Evolutionary conservation across 331 rosid genomes (phyloP), one percentile per base, ranked within the genome.

Genomic region (Saraca asoca): DNA sequence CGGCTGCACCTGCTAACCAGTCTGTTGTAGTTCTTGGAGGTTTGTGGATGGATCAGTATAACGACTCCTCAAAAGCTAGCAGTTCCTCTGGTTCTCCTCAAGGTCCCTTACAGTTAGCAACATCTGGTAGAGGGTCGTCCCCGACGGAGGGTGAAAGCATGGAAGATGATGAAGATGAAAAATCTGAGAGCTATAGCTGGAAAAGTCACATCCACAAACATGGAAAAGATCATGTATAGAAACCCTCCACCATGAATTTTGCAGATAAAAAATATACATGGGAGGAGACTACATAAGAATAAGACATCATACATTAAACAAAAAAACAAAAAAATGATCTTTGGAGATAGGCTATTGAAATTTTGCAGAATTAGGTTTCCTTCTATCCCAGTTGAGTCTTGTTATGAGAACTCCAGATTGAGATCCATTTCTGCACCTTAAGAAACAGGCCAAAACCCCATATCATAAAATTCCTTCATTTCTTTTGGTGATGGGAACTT

Each of bases 51-150:
- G 95, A 93, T 73, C 95, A 74, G 15, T 81, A 67, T 77, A 82
- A 82, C 51, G 91, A 88, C 56, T 93, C 96, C 41, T 84, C 90
- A 20, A 94, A 86, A 75, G 88, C 81, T 11, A 77, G 83, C 68
- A 83, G 88, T 80, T 88, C 95, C 1, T 86, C 96, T 12, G 96
- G 90, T 31, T 94, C 99, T 56, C 97, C 99, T 12, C 95, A 94
- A 75, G 90, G 99, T 15, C 99, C 97, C 39, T 88, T 94, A 63
- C 96, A 90, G 71, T 83, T 94, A 66, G 69, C 90, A 5, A 80
- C 87, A 46, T 82, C 78, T 0, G 73, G 89, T 7, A 87, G 87
- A 67, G 81, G 82, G 69, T 82, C 64, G 13, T 81, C 91, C 45
- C 82, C 77, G 12, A 75, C 3, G 31, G 31, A 24, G 31, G 31